These are phyloP conservation scores for Peronospora farinosa DNA, from an alignment of 352 stramenopile species.

Conservation along the genomic window DNA sequence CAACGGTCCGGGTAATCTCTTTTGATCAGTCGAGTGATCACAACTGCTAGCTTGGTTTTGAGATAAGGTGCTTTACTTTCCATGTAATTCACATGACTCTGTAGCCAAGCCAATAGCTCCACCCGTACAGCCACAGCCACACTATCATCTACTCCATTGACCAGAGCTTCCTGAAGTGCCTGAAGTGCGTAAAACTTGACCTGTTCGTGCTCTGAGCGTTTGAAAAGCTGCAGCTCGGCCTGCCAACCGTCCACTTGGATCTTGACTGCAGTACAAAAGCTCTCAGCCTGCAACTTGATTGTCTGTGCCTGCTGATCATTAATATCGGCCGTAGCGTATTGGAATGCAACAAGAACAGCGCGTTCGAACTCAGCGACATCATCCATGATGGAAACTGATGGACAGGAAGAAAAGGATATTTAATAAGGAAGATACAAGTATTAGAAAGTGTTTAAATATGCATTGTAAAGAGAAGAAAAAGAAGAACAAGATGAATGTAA, in stretches of 20 bases:
- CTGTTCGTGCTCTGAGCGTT: conserved; percentile 55
- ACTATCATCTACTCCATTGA: conserved; percentile 32
- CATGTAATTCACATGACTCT: conserved; percentile 49
- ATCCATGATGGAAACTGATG: conserved; percentile 11
- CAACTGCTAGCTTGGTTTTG: conserved; percentile 82
- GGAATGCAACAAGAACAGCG: conserved; percentile 73
- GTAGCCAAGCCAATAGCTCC: conserved; percentile 61
- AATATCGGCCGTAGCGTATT: conserved; percentile 55
- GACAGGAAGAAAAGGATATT: conserved; percentile 2
- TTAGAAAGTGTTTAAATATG: background rate
- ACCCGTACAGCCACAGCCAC: conserved; percentile 45
- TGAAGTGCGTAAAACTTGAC: conserved; percentile 84
- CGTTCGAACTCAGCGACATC: conserved; percentile 60
- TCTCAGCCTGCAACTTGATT: conserved; percentile 66
- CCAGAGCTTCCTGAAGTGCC: conserved; percentile 58
- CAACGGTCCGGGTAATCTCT: conserved; percentile 85
- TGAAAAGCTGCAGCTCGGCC: conserved; percentile 64
- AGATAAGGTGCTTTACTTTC: conserved; percentile 65
- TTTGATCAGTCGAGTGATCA: conserved; percentile 81
- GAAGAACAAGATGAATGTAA: background rate
- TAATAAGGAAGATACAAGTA: background rate
- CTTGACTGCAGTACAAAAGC: conserved; percentile 60
- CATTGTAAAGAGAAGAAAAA: conserved; percentile 3
- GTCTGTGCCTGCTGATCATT: conserved; percentile 46
- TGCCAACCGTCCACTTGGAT: conserved; percentile 42